Conservation (phyloP, 768 basidiomycete genomes). For the Boletus edulis region DNA sequence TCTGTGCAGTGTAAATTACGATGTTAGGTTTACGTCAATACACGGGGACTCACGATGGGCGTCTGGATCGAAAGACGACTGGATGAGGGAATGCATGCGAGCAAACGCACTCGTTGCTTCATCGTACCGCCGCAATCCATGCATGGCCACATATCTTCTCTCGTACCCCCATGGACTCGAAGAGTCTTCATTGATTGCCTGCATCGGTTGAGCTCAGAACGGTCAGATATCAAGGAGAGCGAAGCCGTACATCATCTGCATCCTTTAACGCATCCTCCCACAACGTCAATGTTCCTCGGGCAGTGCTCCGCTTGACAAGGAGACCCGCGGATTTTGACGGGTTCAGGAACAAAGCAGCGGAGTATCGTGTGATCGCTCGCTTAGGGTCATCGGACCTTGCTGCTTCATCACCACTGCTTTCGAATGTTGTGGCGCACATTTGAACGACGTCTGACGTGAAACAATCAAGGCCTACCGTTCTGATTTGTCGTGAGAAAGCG, state of each 20-base stretch:
- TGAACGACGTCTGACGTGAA: background rate
- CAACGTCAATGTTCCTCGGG: no score
- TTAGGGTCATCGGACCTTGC: no score
- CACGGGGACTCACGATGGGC: background rate
- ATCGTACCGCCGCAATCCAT: background rate
- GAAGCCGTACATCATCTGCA: constrained; percentile 7
- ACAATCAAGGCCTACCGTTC: background rate
- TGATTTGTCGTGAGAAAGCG: background rate
- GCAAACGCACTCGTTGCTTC: background rate
- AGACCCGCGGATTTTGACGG: no score
- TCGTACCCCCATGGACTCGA: background rate
- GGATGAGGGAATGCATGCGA: background rate
- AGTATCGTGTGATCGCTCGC: no score
- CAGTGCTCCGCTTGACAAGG: no score
- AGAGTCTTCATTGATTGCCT: constrained; percentile 5
- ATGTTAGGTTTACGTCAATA: no score
- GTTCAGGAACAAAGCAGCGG: no score
- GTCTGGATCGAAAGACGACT: background rate
- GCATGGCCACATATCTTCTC: background rate
- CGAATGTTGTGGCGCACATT: background rate
- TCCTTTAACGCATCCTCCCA: constrained; percentile 16
- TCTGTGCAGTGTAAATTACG: background rate
- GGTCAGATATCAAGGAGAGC: no score
- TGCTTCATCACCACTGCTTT: no score
- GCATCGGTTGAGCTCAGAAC: rapidly evolving